Evolutionary conservation across 2,329 filamentous ascomycete species (phyloP), one percentile per base, ranked within the genome.

Genomic region (Elsinoe ampelina): DNA sequence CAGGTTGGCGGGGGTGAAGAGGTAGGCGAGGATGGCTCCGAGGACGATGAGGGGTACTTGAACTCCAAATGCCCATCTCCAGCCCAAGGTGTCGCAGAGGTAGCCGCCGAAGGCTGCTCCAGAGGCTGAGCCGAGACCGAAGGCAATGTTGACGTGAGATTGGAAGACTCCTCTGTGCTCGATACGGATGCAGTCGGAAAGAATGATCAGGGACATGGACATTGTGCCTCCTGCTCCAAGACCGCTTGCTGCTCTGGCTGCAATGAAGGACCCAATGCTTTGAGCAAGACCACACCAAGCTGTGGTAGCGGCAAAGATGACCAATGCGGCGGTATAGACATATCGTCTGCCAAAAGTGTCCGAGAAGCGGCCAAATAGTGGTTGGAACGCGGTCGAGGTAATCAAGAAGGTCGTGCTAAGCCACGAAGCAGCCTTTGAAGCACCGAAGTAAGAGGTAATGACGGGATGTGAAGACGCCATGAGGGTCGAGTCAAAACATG

Each of bases 401-500:
- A 93, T 76, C 35, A 92, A 71, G 61, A 90, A 92, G 0, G 86
- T 82, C 0, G 87, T 92, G 1, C 86, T 89, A 3, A 92, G 76
- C 88, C 88, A 93, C 1, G 87, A 89, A 2, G 88, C 88, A 47
- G 82, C 82, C 68, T 92, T 89, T 32, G 86, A 87, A 50, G 85
- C 80, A 59, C 83, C 74, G 69, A 92, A 92, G 68, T 91, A 83
- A 0, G 86, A 89, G 5, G 54, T 47, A 26, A 56, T 56, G 26
- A 56, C 42, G 6, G 54, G 54, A 68, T 93, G 87, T 41, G 80
- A 85, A 2, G 86, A 89, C 3, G 86, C 86, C 86, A 92, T 90
- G 62, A 92, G 80, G 3, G 87, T 92, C 10, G 81, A 79, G 72
- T 92, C 88, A 65, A 92, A 91, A 67, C 77, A 82, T 7, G 68